These are phyloP conservation scores for Pseudogymnoascus sp. DNA, from an alignment of 2,329 filamentous ascomycete species.

Conservation along the genomic window DNA sequence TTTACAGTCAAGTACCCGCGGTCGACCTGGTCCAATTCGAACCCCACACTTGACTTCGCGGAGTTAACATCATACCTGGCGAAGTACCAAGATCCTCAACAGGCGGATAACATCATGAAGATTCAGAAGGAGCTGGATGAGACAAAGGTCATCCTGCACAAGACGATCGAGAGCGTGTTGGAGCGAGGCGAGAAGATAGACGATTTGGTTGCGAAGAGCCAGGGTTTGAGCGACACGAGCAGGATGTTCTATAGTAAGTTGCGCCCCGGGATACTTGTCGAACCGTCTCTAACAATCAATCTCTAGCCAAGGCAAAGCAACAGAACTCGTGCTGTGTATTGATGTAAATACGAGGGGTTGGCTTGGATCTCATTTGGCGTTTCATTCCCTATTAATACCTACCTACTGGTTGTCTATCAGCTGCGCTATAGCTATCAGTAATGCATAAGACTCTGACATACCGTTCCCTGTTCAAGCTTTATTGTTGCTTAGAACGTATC, in stretches of 20 bases:
- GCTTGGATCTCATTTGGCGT: slow-evolving; percentile 7
- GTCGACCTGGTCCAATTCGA: slow-evolving; percentile 54
- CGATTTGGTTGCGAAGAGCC: slow-evolving; percentile 85
- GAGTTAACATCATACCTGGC: slow-evolving; percentile 70
- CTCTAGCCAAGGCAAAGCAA: slow-evolving; percentile 61
- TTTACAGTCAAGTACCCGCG: slow-evolving; percentile 71
- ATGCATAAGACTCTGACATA: neutral
- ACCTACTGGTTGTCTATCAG: slow-evolving; percentile 1
- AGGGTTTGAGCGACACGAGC: slow-evolving; percentile 80
- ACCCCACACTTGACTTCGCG: slow-evolving; percentile 53
- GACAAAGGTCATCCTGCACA: slow-evolving; percentile 94
- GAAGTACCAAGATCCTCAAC: slow-evolving; percentile 77
- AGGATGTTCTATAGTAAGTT: slow-evolving; percentile 91
- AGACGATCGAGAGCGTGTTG: slow-evolving; percentile 84
- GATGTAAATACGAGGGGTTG: slow-evolving; percentile 44
- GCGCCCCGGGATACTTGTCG: neutral
- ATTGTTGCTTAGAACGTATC: neutral
- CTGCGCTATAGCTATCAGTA: slow-evolving; percentile 4
- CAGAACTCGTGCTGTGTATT: slow-evolving; percentile 69
- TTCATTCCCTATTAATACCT: slow-evolving; percentile 3
- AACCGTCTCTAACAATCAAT: neutral
- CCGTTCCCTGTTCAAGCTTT: neutral
- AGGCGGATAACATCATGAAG: slow-evolving; percentile 88
- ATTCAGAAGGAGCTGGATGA: slow-evolving; percentile 96
- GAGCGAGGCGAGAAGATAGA: slow-evolving; percentile 97